Evolutionary conservation across 371 early-diverging fungal species (phyloP).

Genomic region (Sporodiniella umbellata): DNA sequence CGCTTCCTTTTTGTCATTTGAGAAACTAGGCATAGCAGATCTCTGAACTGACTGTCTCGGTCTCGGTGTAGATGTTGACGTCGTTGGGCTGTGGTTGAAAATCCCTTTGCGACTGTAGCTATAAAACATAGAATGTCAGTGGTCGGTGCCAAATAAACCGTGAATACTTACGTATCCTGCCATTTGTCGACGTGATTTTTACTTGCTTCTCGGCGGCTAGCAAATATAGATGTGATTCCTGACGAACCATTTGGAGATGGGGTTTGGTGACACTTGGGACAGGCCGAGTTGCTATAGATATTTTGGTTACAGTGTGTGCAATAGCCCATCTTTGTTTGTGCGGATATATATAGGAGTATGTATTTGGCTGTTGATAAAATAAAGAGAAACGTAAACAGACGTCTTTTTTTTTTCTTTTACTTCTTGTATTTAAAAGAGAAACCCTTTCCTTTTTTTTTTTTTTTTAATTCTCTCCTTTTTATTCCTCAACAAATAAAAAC

Average conservation of each 20-base stretch:
- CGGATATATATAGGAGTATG: too few relatives aligned
- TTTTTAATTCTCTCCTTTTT: background rate
- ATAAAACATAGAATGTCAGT: background rate
- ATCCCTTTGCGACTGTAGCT: slow-evolving; percentile 23
- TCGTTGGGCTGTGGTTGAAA: slow-evolving; percentile 6
- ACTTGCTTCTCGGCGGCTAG: slow-evolving; percentile 6
- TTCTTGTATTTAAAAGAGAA: slow-evolving; percentile 1
- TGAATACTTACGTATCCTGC: slow-evolving; percentile 21
- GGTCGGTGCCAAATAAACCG: too few relatives aligned
- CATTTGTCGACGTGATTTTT: slow-evolving; percentile 17
- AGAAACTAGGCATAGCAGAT: slow-evolving; percentile 16
- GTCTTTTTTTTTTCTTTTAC: too few relatives aligned
- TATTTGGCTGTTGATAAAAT: too few relatives aligned
- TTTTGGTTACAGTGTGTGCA: slow-evolving; percentile 24
- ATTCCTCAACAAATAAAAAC: slow-evolving; percentile 1
- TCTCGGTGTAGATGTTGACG: slow-evolving; percentile 6
- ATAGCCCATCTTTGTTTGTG: slow-evolving; percentile 13
- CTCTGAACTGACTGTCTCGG: slow-evolving; percentile 7
- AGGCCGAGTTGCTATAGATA: slow-evolving; percentile 12
- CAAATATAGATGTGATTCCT: slow-evolving; percentile 8
- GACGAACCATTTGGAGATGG: background rate
- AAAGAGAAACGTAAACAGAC: too few relatives aligned
- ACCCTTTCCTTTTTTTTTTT: background rate
- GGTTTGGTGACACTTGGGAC: slow-evolving; percentile 18
- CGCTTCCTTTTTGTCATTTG: background rate